phyloP scores from a whole-genome alignment of 495 filamentous ascomycete genomes.

The Talaromyces ruber region DNA sequence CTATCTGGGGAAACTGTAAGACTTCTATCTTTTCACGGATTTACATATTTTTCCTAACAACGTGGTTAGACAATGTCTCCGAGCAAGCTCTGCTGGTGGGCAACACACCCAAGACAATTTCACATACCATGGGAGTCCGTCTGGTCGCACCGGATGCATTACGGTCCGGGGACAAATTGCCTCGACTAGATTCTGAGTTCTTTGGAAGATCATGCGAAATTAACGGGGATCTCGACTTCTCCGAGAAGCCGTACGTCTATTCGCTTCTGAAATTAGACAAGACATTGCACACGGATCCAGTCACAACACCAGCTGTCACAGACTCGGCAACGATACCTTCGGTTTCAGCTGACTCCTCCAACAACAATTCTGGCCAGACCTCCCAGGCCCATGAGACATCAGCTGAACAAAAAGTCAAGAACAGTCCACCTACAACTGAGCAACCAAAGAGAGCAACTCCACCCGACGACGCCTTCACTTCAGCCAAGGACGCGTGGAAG shows the following conservation, averaged over 20 bases:
- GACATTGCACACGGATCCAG: background rate
- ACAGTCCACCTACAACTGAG: no score
- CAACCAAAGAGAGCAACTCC: background rate
- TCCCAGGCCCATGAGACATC: no score
- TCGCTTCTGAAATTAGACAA: background rate
- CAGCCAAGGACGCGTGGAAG: background rate
- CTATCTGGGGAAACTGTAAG: background rate
- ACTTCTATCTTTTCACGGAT: background rate
- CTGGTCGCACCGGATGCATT: background rate
- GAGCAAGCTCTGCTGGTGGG: background rate
- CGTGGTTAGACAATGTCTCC: background rate
- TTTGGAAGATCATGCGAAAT: background rate
- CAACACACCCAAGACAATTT: background rate
- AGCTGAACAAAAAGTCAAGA: no score
- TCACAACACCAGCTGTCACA: background rate
- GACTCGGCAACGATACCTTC: no score
- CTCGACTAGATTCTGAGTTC: background rate
- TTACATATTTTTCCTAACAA: no score
- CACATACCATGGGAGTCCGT: background rate
- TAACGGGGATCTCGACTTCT: background rate
- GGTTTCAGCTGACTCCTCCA: no score
- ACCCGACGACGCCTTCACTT: background rate
- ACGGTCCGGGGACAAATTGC: background rate
- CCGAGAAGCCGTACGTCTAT: background rate
- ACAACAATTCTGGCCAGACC: no score